Conservation (phyloP, 768 basidiomycete species). For the Myochromella boudieri region DNA sequence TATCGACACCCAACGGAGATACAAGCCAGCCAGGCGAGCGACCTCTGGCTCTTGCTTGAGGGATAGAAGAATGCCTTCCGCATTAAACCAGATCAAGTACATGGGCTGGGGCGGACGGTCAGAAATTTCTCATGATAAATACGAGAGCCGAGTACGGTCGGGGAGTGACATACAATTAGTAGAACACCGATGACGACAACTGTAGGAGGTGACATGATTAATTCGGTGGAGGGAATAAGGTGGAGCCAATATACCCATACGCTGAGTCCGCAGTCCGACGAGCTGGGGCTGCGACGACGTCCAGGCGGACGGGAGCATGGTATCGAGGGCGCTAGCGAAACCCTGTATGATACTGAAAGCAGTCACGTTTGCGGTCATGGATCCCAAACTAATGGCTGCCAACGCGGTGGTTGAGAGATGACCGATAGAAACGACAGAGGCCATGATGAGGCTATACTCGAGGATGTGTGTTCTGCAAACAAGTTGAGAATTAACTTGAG, state of each 20-base stretch:
- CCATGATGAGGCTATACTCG: conserved; percentile 85
- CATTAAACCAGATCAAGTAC: conserved; percentile 75
- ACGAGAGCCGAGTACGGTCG: not conserved
- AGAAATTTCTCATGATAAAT: conserved; percentile 9
- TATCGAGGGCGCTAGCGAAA: conserved; percentile 84
- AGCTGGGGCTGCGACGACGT: conserved; percentile 81
- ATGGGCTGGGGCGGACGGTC: conserved; percentile 47
- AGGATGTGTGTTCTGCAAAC: conserved; percentile 65
- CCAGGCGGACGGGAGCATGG: conserved; percentile 93
- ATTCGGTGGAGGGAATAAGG: not conserved
- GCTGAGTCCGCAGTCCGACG: conserved; percentile 88
- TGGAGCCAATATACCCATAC: conserved; percentile 64
- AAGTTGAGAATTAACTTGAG: not conserved
- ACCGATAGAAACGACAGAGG: conserved; percentile 84
- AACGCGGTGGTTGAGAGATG: conserved; percentile 89
- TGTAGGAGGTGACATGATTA: conserved; percentile 23
- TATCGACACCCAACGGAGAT: conserved; percentile 73
- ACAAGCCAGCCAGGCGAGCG: conserved; percentile 70
- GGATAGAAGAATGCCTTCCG: conserved; percentile 73
- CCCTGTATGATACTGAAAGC: conserved; percentile 83
- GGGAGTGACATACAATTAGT: conserved; percentile 54
- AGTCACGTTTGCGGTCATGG: conserved; percentile 73
- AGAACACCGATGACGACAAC: conserved; percentile 60
- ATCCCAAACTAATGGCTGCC: conserved; percentile 76
- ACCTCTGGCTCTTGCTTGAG: conserved; percentile 85